Conservation (phyloP, 2,329 filamentous ascomycete genomes). For the Didymella sp. region DNA sequence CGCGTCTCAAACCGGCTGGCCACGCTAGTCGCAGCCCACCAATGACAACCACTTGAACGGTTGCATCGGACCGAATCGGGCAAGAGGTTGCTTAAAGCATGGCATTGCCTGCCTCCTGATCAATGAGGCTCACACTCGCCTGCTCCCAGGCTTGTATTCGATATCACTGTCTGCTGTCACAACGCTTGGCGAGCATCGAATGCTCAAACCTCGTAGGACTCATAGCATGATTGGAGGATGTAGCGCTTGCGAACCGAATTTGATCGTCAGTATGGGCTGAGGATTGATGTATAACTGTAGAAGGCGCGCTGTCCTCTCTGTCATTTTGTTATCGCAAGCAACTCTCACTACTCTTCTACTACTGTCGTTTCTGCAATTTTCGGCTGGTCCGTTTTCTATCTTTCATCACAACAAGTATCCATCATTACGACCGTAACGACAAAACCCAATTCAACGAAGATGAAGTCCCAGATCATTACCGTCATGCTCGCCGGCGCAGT, state of each 20-base stretch:
- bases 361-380: slow-evolving; percentile 12
- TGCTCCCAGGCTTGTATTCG: slow-evolving; percentile 2
- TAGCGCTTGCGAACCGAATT: slow-evolving; percentile 9
- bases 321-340: neutral
- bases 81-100: slow-evolving; percentile 6
- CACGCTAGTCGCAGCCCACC: neutral
- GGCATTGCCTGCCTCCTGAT: slow-evolving; percentile 13
- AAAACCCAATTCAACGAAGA: slow-evolving; percentile 17
- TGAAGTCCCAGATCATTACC: slow-evolving; percentile 46
- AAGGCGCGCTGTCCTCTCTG: neutral
- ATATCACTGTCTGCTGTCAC: neutral
- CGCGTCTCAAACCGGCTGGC: neutral
- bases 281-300: neutral
- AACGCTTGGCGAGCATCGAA: slow-evolving; percentile 6
- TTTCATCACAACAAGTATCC: neutral
- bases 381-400: slow-evolving; percentile 14
- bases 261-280: slow-evolving; percentile 7
- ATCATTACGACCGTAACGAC: slow-evolving; percentile 6
- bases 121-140: slow-evolving; percentile 4
- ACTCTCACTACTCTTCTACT: neutral
- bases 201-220: slow-evolving; percentile 3
- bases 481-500: slow-evolving; percentile 42
- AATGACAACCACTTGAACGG: neutral
- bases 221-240: slow-evolving; percentile 7
- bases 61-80: neutral